These are phyloP conservation scores for Trypanosomatidae sp. DNA, from an alignment of 208 protist species.

Conservation along the genomic window DNA sequence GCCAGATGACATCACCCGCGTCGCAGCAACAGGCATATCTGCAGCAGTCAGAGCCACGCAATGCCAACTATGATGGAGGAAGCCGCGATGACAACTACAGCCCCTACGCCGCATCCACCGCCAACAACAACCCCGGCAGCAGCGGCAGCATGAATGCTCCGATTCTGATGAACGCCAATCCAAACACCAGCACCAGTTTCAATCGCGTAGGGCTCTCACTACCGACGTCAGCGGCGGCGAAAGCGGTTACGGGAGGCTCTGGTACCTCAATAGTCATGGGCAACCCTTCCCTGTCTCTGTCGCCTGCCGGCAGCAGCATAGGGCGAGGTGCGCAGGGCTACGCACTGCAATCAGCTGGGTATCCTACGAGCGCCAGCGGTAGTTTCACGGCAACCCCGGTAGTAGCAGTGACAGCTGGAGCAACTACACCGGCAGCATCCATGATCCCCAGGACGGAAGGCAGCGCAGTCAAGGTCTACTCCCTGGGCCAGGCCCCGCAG, in stretches of 20 bases:
- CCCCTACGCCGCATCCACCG: neutral
- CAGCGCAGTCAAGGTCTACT: neutral
- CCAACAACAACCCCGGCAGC: neutral
- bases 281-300: neutral
- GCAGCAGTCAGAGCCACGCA: neutral
- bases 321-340: conserved; percentile 4
- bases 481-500: neutral
- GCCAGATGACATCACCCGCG: neutral
- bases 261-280: neutral
- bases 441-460: neutral
- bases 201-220: neutral
- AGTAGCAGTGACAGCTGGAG: neutral
- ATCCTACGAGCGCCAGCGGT: conserved; percentile 1
- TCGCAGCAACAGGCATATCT: neutral
- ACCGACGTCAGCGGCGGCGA: neutral
- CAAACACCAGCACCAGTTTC: neutral
- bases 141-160: neutral
- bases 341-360: neutral
- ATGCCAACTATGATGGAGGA: neutral
- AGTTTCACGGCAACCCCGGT: neutral
- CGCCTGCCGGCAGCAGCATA: neutral
- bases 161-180: neutral
- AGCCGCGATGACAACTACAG: neutral
- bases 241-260: neutral
- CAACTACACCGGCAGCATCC: neutral